Base-by-base conservation (phyloP, 139 green algal species). In the Chlorella sp. region DNA sequence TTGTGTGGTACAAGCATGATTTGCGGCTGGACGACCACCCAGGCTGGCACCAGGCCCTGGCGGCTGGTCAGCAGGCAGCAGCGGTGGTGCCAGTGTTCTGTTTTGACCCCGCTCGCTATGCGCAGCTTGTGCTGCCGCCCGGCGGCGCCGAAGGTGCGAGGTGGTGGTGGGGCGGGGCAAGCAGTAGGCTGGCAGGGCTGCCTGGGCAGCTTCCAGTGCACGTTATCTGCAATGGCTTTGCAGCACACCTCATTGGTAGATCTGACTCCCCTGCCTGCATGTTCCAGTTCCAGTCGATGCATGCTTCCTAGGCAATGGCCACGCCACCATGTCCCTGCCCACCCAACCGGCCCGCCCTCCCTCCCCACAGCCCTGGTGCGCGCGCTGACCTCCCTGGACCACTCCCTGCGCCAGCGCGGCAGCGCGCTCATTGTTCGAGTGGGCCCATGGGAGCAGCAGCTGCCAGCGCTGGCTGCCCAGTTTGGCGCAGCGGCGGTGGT, bases 1-100 rank as follows among this genome's bases (percentile, higher is more conserved):
- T 96, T 69, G n/a, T 97, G 6, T 97, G 91, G 94, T 94, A 94
- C 67, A 97, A 95, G 82, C 85, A 91, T n/a, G 94, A 97, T 85
- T 84, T 97, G 30, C 89, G 94, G 0, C 34, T 95, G 0, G 94
- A 98, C 63, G 94, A 97, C 72, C 94, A 97, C 83, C 91, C 94
- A 3, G 94, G 94, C 21, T 79, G 97, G 23, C 44, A 88, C 21
- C 60, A 72, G 2, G 91, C 91, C 6, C 28, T 86, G 47, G 83
- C 51, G 15, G 51, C 51, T 21, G 11, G 51, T 9, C 57, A 20
- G 85, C 74, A 2, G 63, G 16, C 13, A 34, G 47, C 44, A 12
- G 75, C 47, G 6, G 71, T 95, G 26, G 34, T 92, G 5, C 94
- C 94, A 11, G 71, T 95, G 1, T 97, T 90, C 55, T 83, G 82